Conservation (phyloP, 495 filamentous ascomycete genomes). For the Xylaria grammica region DNA sequence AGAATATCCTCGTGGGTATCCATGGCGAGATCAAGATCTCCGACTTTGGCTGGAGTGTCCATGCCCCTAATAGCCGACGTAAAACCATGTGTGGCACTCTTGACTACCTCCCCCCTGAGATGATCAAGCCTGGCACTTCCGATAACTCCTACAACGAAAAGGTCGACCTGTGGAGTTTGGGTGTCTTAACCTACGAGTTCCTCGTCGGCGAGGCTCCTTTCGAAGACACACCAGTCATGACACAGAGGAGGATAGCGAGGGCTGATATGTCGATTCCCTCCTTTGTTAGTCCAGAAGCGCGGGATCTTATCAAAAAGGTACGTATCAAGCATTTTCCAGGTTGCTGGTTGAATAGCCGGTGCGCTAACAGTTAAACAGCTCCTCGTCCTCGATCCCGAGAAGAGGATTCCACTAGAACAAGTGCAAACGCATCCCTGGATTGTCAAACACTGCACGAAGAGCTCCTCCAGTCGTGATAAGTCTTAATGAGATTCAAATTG, state of each 20-base stretch:
- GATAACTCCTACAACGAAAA: constrained; percentile 93
- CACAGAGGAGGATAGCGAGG: constrained; percentile 84
- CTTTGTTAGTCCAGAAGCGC: constrained; percentile 89
- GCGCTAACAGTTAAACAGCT: constrained; percentile 60
- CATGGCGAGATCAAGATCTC: constrained; percentile 99
- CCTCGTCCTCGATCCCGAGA: constrained; percentile 91
- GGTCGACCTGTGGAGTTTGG: constrained; percentile 94
- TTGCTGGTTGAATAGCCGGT: neutral
- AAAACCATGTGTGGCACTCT: constrained; percentile 97
- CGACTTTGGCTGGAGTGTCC: constrained; percentile 98
- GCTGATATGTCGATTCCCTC: constrained; percentile 92
- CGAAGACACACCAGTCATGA: constrained; percentile 94
- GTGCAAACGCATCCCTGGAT: constrained; percentile 96
- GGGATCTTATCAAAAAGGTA: constrained; percentile 90
- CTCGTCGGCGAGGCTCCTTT: constrained; percentile 95
- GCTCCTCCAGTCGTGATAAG: constrained; percentile 68
- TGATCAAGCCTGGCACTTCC: constrained; percentile 79
- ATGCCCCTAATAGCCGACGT: constrained; percentile 92
- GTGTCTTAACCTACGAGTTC: constrained; percentile 96
- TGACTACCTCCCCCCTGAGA: constrained; percentile 97
- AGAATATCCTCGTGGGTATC: constrained; percentile 96
- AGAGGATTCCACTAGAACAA: constrained; percentile 87
- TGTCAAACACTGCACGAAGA: constrained; percentile 89
- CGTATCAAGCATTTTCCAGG: constrained; percentile 26
- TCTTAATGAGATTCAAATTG: constrained; percentile 25